Percentiles rank a stretch among this genome's conserved stretches.
phyloP scores from a whole-genome alignment of 345 rosid species.

The Reutealis trisperma region DNA sequence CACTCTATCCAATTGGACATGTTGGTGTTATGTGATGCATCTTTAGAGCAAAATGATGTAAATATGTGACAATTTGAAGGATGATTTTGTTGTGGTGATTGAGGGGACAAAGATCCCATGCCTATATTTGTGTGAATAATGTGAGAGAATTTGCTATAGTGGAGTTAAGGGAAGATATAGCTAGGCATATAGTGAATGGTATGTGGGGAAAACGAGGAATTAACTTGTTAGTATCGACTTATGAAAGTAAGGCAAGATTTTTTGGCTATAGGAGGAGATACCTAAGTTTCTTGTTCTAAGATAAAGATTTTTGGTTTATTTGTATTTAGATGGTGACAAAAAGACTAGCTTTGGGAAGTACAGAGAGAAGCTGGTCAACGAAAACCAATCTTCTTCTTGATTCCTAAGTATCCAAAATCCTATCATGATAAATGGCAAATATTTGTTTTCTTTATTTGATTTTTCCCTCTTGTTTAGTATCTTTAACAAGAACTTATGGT shows the following conservation, averaged over 20 bases:
- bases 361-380: background rate
- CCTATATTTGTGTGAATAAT: background rate
- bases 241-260: background rate
- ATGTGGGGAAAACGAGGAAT: slow-evolving; percentile 9
- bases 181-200: background rate
- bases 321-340: background rate
- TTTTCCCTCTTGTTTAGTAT: background rate
- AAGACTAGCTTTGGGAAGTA: background rate
- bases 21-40: background rate
- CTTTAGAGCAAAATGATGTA: slow-evolving; percentile 37
- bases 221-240: slow-evolving; percentile 11
- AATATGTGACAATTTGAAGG: slow-evolving; percentile 19
- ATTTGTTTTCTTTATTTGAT: no score
- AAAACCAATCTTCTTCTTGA: background rate
- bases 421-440: no score
- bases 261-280: slow-evolving; percentile 2
- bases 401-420: no score
- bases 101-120: slow-evolving; percentile 24
- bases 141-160: slow-evolving; percentile 19
- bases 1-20: slow-evolving; percentile 43
- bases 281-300: slow-evolving; percentile 25
- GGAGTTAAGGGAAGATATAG: slow-evolving; percentile 11
- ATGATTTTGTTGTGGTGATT: background rate
- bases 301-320: no score
- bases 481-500: no score